phyloP scores from a whole-genome alignment of 73 alveolate species.

The Tetrahymena malaccensis region DNA sequence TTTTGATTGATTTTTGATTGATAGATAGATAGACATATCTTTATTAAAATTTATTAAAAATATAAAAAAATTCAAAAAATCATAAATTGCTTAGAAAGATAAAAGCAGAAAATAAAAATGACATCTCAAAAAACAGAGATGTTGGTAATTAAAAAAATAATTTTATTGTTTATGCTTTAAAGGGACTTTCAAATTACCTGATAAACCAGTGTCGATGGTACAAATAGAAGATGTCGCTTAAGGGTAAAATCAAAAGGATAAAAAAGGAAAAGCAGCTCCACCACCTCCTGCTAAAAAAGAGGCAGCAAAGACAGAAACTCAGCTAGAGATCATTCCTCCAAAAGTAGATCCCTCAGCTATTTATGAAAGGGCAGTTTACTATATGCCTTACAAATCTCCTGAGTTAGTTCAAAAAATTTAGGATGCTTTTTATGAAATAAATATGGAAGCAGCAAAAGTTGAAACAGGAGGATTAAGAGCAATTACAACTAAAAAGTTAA shows the following conservation, averaged over 20 bases:
- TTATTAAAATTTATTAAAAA: no score
- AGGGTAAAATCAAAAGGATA: neutral
- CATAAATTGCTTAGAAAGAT: no score
- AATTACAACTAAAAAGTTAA: constrained; percentile 47
- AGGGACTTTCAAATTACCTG: neutral
- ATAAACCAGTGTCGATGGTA: neutral
- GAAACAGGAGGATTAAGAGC: constrained; percentile 35
- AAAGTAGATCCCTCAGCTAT: neutral
- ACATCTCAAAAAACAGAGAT: neutral
- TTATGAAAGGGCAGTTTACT: constrained; percentile 54
- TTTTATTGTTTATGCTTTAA: neutral
- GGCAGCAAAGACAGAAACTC: neutral
- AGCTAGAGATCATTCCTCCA: neutral
- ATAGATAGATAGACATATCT: neutral
- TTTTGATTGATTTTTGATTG: neutral
- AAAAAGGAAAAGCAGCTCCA: neutral
- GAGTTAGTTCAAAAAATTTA: constrained; percentile 35
- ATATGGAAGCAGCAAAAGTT: constrained; percentile 35
- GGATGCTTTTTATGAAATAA: constrained; percentile 32
- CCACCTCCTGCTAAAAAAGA: neutral
- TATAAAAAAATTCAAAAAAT: no score
- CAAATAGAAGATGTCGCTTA: neutral
- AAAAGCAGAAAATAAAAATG: no score
- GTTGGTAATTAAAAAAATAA: neutral
- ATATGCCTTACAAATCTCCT: constrained; percentile 52